Percentiles rank a stretch among this genome's conserved stretches.
These are phyloP conservation scores for Trichosporon inkin DNA, from an alignment of 1,284 basidiomycete species.

Conservation along the genomic window DNA sequence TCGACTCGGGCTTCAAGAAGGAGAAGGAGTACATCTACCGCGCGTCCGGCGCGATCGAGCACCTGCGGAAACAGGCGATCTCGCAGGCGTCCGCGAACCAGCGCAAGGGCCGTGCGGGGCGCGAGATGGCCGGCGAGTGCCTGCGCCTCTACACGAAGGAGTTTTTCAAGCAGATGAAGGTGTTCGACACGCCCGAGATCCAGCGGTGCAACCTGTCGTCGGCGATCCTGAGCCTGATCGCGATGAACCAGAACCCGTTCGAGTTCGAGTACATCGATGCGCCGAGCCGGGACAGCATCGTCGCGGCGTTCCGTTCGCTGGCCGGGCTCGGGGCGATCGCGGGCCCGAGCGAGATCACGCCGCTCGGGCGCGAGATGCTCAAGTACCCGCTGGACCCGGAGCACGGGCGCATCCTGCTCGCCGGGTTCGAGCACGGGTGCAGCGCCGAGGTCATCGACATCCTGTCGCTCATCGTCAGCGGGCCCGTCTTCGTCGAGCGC, in stretches of 20 bases:
- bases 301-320: conserved; percentile 67
- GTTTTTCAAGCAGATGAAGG: conserved; percentile 62
- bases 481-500: conserved; percentile 62
- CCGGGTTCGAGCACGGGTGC: conserved; percentile 66
- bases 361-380: conserved; percentile 71
- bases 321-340: conserved; percentile 71
- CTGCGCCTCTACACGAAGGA: conserved; percentile 84
- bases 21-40: conserved; percentile 80
- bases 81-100: conserved; percentile 81
- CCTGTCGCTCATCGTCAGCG: conserved; percentile 49
- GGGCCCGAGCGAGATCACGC: conserved; percentile 61
- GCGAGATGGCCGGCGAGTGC: conserved; percentile 80
- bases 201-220: conserved; percentile 76
- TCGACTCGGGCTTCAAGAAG: conserved; percentile 93
- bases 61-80: conserved; percentile 75
- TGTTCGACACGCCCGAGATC: conserved; percentile 79
- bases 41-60: conserved; percentile 78
- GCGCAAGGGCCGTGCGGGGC: conserved; percentile 82
- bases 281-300: conserved; percentile 65
- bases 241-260: conserved; percentile 71
- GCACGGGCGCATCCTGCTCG: conserved; percentile 70
- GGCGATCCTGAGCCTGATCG: conserved; percentile 76
- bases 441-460: conserved; percentile 71
- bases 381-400: conserved; percentile 77
- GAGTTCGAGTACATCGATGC: conserved; percentile 78